Conservation (phyloP, 2,329 filamentous ascomycete species). For the Aspergillus sp. region DNA sequence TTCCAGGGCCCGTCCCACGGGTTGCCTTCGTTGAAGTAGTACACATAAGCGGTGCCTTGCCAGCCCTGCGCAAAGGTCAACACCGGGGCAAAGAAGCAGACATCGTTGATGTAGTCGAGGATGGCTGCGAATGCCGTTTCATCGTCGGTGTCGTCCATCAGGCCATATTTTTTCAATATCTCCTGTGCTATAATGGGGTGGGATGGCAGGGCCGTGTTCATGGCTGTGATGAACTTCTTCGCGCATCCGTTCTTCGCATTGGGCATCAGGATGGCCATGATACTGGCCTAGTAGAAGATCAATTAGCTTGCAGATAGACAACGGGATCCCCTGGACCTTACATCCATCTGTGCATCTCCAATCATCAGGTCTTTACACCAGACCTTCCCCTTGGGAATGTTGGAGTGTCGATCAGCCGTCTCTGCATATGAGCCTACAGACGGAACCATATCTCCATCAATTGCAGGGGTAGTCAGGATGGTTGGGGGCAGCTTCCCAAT, state of each 20-base stretch:
- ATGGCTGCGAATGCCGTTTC: conserved; percentile 41
- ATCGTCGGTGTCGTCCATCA: conserved; percentile 38
- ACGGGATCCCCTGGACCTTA: conserved; percentile 19
- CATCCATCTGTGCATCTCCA: conserved; percentile 50
- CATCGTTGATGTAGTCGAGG: conserved; percentile 46
- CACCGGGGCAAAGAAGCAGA: conserved; percentile 47
- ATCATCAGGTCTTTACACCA: conserved; percentile 51
- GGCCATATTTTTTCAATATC: conserved; percentile 41
- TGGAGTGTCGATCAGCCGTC: conserved; percentile 21
- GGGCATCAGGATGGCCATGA: conserved; percentile 28
- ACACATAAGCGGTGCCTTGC: conserved; percentile 36
- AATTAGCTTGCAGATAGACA: background rate
- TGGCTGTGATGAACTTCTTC: conserved; percentile 21
- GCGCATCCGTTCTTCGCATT: conserved; percentile 22
- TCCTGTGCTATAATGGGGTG: conserved; percentile 25
- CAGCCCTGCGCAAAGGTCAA: conserved; percentile 41
- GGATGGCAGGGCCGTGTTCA: conserved; percentile 17
- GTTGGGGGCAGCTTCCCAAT: conserved; percentile 40
- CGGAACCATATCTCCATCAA: conserved; percentile 46
- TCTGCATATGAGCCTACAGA: conserved; percentile 23
- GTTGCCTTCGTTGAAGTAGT: conserved; percentile 50
- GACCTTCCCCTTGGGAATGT: conserved; percentile 38
- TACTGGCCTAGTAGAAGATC: conserved; percentile 21
- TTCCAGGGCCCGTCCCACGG: conserved; percentile 47
- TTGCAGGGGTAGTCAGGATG: conserved; percentile 35